Percentiles rank a stretch among this genome's conserved stretches.
Conservation (phyloP, 2,329 filamentous ascomycete genomes). For the Calycina herbarum region DNA sequence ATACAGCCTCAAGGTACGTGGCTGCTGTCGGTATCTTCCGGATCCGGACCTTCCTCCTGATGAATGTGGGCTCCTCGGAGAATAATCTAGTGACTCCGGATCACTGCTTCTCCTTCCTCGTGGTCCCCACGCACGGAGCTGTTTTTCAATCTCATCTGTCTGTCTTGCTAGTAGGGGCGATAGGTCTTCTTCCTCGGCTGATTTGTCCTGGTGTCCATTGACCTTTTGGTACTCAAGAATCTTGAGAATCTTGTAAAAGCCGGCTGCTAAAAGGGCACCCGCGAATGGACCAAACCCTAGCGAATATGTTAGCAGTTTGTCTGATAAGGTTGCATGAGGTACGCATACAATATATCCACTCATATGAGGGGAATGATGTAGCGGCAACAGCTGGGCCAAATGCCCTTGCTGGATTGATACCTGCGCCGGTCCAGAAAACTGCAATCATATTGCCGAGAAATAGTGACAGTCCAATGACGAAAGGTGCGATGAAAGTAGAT, state of each 20-base stretch:
- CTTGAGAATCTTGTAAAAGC: slow-evolving; percentile 53
- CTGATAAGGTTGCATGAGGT: neutral
- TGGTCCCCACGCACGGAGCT: neutral
- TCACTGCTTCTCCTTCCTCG: neutral
- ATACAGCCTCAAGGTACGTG: neutral
- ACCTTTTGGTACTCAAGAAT: slow-evolving; percentile 53
- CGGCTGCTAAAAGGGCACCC: slow-evolving; percentile 49
- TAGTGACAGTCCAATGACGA: slow-evolving; percentile 48
- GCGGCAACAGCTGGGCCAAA: slow-evolving; percentile 49
- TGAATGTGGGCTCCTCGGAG: neutral
- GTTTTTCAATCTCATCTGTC: slow-evolving; percentile 6
- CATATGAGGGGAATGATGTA: slow-evolving; percentile 42
- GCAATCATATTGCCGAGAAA: slow-evolving; percentile 42
- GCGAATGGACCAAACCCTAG: slow-evolving; percentile 50
- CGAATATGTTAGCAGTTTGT: neutral
- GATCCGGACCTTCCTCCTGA: neutral
- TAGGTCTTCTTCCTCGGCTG: neutral
- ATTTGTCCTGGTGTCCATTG: slow-evolving; percentile 46
- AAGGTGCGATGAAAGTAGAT: slow-evolving; percentile 48
- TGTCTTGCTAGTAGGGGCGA: slow-evolving; percentile 5
- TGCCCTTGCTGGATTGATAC: slow-evolving; percentile 48
- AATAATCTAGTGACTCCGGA: neutral
- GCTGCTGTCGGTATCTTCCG: neutral
- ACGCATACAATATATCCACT: slow-evolving; percentile 47
- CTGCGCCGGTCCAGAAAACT: slow-evolving; percentile 50